phyloP scores from a whole-genome alignment of 2,329 filamentous ascomycete species.

The Trichoderma brevicompactum region DNA sequence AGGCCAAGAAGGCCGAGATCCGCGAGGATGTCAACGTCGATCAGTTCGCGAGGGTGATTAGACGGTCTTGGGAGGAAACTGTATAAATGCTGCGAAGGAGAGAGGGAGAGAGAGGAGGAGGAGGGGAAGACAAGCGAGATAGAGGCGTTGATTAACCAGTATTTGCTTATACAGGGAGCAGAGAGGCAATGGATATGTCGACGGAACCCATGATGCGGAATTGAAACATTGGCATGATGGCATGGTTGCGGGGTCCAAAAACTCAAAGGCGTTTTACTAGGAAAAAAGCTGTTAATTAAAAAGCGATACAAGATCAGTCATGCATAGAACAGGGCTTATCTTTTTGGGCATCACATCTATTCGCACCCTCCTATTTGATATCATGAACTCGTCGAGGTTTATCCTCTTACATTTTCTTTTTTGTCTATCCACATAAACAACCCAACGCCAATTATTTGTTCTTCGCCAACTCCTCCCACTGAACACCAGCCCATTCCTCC shows the following conservation, averaged over 20 bases:
- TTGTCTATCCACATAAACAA: background rate
- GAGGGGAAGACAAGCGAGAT: background rate
- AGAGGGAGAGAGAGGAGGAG: background rate
- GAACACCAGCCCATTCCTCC: conserved; percentile 97
- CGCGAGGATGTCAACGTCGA: conserved; percentile 93
- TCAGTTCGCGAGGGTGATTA: conserved; percentile 79
- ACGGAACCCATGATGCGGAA: conserved; percentile 38
- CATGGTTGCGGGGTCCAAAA: conserved; percentile 37
- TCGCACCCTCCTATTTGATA: conserved; percentile 31
- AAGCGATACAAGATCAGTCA: conserved; percentile 41
- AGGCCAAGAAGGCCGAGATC: conserved; percentile 94
- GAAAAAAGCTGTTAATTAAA: conserved; percentile 27
- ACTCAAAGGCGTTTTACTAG: conserved; percentile 40
- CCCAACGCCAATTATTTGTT: conserved; percentile 34
- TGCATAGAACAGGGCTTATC: conserved; percentile 37
- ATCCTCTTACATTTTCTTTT: background rate
- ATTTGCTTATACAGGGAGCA: conserved; percentile 32
- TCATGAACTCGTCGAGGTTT: conserved; percentile 4
- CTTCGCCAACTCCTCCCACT: conserved; percentile 82
- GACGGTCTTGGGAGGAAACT: conserved; percentile 80
- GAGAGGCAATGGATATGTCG: conserved; percentile 37
- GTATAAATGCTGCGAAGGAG: conserved; percentile 35
- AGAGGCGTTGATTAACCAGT: conserved; percentile 32
- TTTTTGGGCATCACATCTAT: conserved; percentile 30
- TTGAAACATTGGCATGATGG: conserved; percentile 37